phyloP scores from a whole-genome alignment of 1,284 basidiomycete species.

The Pterula multifida region DNA sequence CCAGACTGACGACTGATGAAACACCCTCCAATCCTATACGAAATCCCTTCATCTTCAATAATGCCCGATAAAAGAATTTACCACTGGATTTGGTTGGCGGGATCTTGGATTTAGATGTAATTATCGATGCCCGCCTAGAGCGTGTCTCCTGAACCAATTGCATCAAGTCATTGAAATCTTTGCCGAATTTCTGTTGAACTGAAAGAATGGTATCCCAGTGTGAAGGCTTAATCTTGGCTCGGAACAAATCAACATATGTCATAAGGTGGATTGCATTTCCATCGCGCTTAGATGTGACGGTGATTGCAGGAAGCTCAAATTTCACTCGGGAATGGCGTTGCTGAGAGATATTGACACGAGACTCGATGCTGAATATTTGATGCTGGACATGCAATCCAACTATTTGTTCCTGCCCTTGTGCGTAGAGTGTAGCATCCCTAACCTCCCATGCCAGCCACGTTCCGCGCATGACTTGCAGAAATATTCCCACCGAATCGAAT shows the following conservation, averaged over 20 bases:
- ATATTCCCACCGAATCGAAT: slow-evolving; percentile 36
- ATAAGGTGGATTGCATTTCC: slow-evolving; percentile 37
- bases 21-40: slow-evolving; percentile 63
- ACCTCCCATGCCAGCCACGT: slow-evolving; percentile 73
- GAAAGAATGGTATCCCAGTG: slow-evolving; percentile 72
- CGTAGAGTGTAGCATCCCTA: slow-evolving; percentile 33
- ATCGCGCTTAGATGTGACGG: slow-evolving; percentile 44
- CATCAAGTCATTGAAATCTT: slow-evolving; percentile 75
- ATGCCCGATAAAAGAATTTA: slow-evolving; percentile 29
- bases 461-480: slow-evolving; percentile 71
- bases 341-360: slow-evolving; percentile 17
- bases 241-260: slow-evolving; percentile 52
- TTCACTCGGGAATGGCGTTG: slow-evolving; percentile 37
- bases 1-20: slow-evolving; percentile 59
- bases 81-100: slow-evolving; percentile 4
- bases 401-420: slow-evolving; percentile 24
- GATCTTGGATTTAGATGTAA: slow-evolving; percentile 11
- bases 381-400: slow-evolving; percentile 57
- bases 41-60: slow-evolving; percentile 65
- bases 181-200: slow-evolving; percentile 76
- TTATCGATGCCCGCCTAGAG: slow-evolving; percentile 19
- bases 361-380: slow-evolving; percentile 44
- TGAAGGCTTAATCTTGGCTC: slow-evolving; percentile 62
- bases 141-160: slow-evolving; percentile 50
- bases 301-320: slow-evolving; percentile 51